Conservation (phyloP, 2,329 filamentous ascomycete genomes). For the Alternaria sp. region DNA sequence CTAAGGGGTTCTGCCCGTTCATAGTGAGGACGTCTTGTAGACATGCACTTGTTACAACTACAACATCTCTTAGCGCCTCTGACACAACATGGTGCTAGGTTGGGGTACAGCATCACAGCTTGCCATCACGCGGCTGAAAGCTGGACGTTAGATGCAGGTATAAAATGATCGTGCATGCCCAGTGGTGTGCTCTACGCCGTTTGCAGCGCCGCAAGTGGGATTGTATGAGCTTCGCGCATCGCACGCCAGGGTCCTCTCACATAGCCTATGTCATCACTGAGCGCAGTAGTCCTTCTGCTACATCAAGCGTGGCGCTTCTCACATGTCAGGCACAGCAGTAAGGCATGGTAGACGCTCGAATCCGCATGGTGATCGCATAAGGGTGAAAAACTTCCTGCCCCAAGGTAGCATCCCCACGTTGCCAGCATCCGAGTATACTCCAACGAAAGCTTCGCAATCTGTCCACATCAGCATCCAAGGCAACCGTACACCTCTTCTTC, state of each 20-base stretch:
- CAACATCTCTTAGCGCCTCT: neutral
- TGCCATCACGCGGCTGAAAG: neutral
- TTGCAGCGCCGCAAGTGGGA: too few relatives aligned
- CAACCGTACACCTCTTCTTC: neutral
- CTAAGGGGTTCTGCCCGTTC: neutral
- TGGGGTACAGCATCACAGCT: neutral
- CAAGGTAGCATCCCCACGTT: neutral
- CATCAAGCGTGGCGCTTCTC: neutral
- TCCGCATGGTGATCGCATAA: neutral
- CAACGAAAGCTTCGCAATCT: neutral
- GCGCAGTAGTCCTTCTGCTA: neutral
- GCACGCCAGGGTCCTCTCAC: neutral
- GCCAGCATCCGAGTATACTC: rapidly evolving
- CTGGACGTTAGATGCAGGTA: neutral
- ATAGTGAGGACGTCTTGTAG: neutral
- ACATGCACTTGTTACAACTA: neutral
- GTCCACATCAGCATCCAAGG: neutral
- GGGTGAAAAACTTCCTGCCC: neutral
- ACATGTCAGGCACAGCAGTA: neutral
- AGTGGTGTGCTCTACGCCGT: too few relatives aligned
- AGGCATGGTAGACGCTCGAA: neutral
- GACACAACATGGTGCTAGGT: neutral
- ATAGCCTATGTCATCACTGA: neutral
- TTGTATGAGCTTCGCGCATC: too few relatives aligned
- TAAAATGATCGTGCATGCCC: neutral